phyloP scores from a whole-genome alignment of 148 eudicot genomes.

The Beta vulgaris region DNA sequence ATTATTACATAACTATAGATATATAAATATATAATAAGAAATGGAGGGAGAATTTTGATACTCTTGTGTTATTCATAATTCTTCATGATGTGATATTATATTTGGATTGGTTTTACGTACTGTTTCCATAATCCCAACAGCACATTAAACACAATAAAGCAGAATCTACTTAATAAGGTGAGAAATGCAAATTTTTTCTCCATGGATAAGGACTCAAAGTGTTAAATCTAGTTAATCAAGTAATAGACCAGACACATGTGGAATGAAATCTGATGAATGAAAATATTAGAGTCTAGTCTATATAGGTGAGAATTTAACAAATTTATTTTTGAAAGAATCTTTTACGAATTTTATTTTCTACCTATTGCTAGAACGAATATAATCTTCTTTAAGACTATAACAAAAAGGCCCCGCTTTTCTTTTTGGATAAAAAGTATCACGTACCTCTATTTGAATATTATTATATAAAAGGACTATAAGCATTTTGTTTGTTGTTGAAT shows the following conservation, averaged over 20 bases:
- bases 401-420: neutral
- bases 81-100: no score
- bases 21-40: no score
- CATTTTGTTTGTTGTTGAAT: no score
- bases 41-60: no score
- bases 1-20: no score
- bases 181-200: neutral
- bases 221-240: slow-evolving; percentile 1
- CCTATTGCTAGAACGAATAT: neutral
- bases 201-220: slow-evolving; percentile 23
- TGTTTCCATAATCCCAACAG: slow-evolving; percentile 17
- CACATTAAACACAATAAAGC: neutral
- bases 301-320: neutral
- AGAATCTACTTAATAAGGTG: neutral
- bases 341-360: neutral
- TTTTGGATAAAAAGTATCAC: neutral
- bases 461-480: no score
- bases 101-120: neutral
- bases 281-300: neutral
- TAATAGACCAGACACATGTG: neutral
- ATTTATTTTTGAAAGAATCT: slow-evolving; percentile 10
- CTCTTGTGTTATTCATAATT: no score
- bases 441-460: no score
- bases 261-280: neutral
- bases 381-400: slow-evolving; percentile 7